A percentile compares a stretch with the other conserved stretches of the same genome.
These are phyloP conservation scores for Wickerhamomyces sp. DNA, from an alignment of 1,139 yeast species.

Conservation along the genomic window DNA sequence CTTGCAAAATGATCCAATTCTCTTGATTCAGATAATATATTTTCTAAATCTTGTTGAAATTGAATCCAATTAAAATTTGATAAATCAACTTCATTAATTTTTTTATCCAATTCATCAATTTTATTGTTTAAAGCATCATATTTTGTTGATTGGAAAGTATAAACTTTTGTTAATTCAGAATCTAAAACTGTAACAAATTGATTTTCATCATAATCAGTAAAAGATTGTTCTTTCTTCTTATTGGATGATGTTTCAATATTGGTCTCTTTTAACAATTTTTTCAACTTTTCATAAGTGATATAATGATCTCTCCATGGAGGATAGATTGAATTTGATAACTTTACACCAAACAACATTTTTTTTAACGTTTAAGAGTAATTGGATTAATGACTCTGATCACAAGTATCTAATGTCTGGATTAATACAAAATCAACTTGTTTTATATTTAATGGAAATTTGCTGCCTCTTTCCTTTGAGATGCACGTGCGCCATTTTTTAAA, in stretches of 20 bases:
- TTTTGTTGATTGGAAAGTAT: constrained; percentile 70
- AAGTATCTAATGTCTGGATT: too few relatives aligned
- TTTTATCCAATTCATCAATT: constrained; percentile 58
- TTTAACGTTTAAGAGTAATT: too few relatives aligned
- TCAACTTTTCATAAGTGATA: constrained; percentile 72
- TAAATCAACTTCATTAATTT: constrained; percentile 25
- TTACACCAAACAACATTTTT: constrained; percentile 84
- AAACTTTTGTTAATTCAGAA: constrained; percentile 86
- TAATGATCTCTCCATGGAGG: constrained; percentile 88
- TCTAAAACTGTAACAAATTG: constrained; percentile 79
- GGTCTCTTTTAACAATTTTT: constrained; percentile 78
- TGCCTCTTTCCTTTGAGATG: too few relatives aligned
- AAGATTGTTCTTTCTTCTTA: constrained; percentile 28
- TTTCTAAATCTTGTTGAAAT: constrained; percentile 68
- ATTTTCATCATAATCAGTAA: constrained; percentile 83
- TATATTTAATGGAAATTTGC: too few relatives aligned
- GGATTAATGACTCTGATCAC: too few relatives aligned
- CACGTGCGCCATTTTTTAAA: too few relatives aligned
- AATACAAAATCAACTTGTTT: too few relatives aligned
- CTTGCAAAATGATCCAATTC: constrained; percentile 88
- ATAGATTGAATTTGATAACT: constrained; percentile 74
- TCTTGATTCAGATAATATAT: constrained; percentile 66
- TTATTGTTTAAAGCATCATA: constrained; percentile 65
- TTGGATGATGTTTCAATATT: constrained; percentile 42
- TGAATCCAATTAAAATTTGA: constrained; percentile 43